Conservation (phyloP, 768 basidiomycete genomes). For the Punctularia strigosozonata region DNA sequence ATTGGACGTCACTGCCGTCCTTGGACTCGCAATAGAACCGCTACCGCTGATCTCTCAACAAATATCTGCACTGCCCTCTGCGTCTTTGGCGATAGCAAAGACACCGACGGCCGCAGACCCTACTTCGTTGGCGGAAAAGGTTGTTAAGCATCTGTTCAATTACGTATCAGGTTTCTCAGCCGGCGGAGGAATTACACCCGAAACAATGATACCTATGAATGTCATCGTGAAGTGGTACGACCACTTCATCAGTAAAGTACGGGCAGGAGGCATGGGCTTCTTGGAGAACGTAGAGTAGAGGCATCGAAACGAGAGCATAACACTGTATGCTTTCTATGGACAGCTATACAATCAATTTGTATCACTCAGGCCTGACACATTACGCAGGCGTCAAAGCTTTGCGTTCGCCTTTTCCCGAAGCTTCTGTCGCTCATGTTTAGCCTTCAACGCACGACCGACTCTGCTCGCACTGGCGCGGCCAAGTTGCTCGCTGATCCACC, state of each 20-base stretch:
- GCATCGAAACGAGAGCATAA: no score
- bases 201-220: conserved; percentile 48
- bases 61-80: conserved; percentile 32
- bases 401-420: conserved; percentile 12
- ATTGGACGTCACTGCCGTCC: conserved; percentile 50
- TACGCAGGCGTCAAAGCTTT: no score
- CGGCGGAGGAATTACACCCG: conserved; percentile 30
- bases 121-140: conserved; percentile 47
- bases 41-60: conserved; percentile 49
- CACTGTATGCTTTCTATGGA: no score
- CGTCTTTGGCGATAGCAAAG: conserved; percentile 15
- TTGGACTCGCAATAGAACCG: conserved; percentile 77
- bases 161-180: conserved; percentile 59
- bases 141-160: conserved; percentile 67
- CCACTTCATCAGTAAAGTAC: conserved; percentile 45
- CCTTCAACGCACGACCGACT: conserved; percentile 60
- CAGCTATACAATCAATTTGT: no score
- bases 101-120: conserved; percentile 25
- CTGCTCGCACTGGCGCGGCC: conserved; percentile 63
- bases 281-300: conserved; percentile 32
- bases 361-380: no score
- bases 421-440: conserved; percentile 31
- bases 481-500: conserved; percentile 68
- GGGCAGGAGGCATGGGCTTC: conserved; percentile 46
- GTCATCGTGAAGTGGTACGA: conserved; percentile 66